Percentiles rank a stretch among this genome's conserved stretches.
Conservation (phyloP, 2,329 filamentous ascomycete genomes). For the Coleophoma crateriformis region DNA sequence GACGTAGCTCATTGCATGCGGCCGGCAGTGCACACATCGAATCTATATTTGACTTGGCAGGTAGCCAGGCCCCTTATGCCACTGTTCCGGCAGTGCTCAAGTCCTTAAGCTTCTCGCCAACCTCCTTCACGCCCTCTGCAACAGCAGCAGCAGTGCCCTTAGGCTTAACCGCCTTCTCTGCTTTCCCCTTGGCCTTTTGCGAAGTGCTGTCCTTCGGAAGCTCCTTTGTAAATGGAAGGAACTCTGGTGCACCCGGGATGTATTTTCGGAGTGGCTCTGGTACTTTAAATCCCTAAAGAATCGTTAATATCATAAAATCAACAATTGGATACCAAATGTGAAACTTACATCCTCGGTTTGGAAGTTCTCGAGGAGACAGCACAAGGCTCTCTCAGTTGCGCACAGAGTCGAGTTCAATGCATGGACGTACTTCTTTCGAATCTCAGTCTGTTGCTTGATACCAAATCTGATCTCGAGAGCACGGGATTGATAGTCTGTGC, state of each 20-base stretch:
- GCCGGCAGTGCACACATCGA: too few relatives aligned
- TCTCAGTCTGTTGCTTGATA: constrained; percentile 77
- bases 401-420: constrained; percentile 85
- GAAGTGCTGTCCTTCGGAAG: constrained; percentile 70
- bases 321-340: neutral
- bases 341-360: constrained; percentile 73
- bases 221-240: constrained; percentile 84
- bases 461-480: constrained; percentile 92
- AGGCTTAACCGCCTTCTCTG: constrained; percentile 22
- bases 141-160: constrained; percentile 19
- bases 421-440: constrained; percentile 91
- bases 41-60: too few relatives aligned
- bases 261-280: constrained; percentile 84
- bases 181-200: constrained; percentile 40
- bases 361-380: constrained; percentile 95
- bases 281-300: constrained; percentile 62
- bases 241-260: constrained; percentile 82
- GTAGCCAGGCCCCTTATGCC: too few relatives aligned
- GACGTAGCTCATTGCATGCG: too few relatives aligned
- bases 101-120: constrained; percentile 30
- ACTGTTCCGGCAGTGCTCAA: constrained; percentile 1
- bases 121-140: constrained; percentile 18
- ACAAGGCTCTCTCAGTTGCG: constrained; percentile 86
- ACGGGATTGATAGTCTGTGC: constrained; percentile 93
- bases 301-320: constrained; percentile 13